These are phyloP conservation scores for Colletotrichum somersetense DNA, from an alignment of 2,329 filamentous ascomycete genomes.

Conservation along the genomic window DNA sequence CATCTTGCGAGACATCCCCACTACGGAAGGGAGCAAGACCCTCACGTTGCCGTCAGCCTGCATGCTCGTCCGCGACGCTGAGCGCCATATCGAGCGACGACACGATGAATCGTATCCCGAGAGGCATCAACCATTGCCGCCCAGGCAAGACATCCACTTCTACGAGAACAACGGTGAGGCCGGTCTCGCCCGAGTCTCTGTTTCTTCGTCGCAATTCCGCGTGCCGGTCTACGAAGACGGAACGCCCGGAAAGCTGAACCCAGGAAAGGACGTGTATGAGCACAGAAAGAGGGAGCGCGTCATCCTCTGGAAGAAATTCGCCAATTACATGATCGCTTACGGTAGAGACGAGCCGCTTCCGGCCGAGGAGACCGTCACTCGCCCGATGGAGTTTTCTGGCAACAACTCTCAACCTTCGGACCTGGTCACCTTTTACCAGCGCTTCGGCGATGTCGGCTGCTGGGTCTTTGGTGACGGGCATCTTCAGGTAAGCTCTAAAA, in stretches of 20 bases:
- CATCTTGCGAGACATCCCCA: constrained; percentile 69
- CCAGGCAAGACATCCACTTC: constrained; percentile 76
- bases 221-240: constrained; percentile 68
- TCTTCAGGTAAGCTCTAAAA: constrained; percentile 69
- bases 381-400: constrained; percentile 47
- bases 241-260: constrained; percentile 70
- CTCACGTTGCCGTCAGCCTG: constrained; percentile 76
- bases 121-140: constrained; percentile 72
- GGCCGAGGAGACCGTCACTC: constrained; percentile 60
- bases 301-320: constrained; percentile 79
- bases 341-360: constrained; percentile 75
- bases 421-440: constrained; percentile 84
- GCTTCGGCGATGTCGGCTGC: constrained; percentile 83
- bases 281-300: constrained; percentile 75
- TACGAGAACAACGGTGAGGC: constrained; percentile 77
- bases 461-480: constrained; percentile 87
- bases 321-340: constrained; percentile 80
- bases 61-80: constrained; percentile 78
- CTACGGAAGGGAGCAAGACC: constrained; percentile 61
- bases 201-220: constrained; percentile 73
- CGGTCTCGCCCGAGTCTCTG: constrained; percentile 73
- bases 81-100: constrained; percentile 75
- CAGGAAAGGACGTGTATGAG: constrained; percentile 74
- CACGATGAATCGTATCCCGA: constrained; percentile 68
- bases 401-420: constrained; percentile 58